phyloP scores from a whole-genome alignment of 768 basidiomycete genomes.

The Boletus sp. region DNA sequence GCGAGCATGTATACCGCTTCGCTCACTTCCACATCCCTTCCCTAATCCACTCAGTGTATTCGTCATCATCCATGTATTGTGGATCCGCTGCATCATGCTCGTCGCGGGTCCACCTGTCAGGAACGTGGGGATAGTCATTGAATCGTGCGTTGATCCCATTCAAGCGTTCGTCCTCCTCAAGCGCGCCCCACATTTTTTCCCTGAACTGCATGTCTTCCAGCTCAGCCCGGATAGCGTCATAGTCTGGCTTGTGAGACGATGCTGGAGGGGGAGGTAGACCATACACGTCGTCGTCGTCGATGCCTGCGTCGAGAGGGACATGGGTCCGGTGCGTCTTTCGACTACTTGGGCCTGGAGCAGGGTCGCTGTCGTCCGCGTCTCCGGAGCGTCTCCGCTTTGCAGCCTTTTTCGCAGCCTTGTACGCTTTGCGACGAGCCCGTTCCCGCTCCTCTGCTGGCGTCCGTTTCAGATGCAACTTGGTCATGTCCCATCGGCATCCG shows the following conservation, averaged over 20 bases:
- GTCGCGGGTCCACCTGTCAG: conserved; percentile 58
- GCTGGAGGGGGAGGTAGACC: conserved; percentile 25
- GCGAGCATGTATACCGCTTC: neutral
- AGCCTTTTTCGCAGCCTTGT: conserved; percentile 52
- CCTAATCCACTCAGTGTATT: conserved; percentile 85
- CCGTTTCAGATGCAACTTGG: conserved; percentile 60
- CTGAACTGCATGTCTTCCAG: conserved; percentile 64
- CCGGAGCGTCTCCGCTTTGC: conserved; percentile 32
- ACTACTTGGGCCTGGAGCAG: neutral
- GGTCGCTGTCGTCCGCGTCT: conserved; percentile 9
- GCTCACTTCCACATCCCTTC: conserved; percentile 79
- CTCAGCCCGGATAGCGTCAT: conserved; percentile 49
- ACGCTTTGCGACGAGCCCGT: conserved; percentile 36
- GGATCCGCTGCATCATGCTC: conserved; percentile 42
- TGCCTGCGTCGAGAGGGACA: neutral
- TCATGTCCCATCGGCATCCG: conserved; percentile 15
- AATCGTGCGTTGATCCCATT: conserved; percentile 60
- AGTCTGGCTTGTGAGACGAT: conserved; percentile 36
- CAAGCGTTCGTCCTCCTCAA: conserved; percentile 69
- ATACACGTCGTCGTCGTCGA: conserved; percentile 8
- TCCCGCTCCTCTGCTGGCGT: conserved; percentile 58
- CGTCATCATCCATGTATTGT: conserved; percentile 72
- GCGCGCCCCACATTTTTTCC: conserved; percentile 69
- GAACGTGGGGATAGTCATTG: conserved; percentile 69
- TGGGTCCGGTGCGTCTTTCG: neutral